Evolutionary conservation across 345 rosid genomes (phyloP), one percentile per base, ranked within the genome.

Genomic region (Brassica carinata): DNA sequence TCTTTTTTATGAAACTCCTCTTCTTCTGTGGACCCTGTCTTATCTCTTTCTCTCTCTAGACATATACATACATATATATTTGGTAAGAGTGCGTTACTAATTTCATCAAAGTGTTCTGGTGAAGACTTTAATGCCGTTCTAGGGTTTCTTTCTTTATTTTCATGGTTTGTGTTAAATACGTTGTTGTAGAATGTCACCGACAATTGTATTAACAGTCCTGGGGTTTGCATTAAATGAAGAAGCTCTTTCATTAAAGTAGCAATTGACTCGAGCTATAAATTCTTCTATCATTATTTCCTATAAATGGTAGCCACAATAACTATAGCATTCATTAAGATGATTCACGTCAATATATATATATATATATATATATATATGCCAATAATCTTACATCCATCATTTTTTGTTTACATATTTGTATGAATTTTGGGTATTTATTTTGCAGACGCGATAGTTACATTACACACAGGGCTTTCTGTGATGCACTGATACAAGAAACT

Each of bases 401-500:
- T 58, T n/a, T 40, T 26, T 62, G 23, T 51, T 69, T 59, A 63
- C 34, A 7, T 17, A 2, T 0, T 18, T 27, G 8, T 40, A 26
- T 5, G 40, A 8, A 14, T 53, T n/a, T n/a, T 53, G 58, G 23
- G 18, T 40, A 9, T 62, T 72, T 58, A 18, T 64, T 77, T 75
- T 73, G 83, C 80, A 93, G 98, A 86, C 89, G 98, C 5, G 97
- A 93, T 82, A 93, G 98, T 75, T 93, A 91, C 81, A 91, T 93
- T 74, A 91, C 98, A 3, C 98, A 93, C 78, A 85, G 97, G 73
- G 97, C 98, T 34, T 93, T 93, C 71, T 93, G 98, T 19, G 97
- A 93, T 64, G 97, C 97, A 38, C 64, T 93, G 79, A 91, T 95
- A 77, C 98, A 89, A 73, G 97, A 93, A 72, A 86, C 85, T 61